Base-by-base conservation (phyloP, 2,329 filamentous ascomycete species). In the Decorospora gaudefroyi region DNA sequence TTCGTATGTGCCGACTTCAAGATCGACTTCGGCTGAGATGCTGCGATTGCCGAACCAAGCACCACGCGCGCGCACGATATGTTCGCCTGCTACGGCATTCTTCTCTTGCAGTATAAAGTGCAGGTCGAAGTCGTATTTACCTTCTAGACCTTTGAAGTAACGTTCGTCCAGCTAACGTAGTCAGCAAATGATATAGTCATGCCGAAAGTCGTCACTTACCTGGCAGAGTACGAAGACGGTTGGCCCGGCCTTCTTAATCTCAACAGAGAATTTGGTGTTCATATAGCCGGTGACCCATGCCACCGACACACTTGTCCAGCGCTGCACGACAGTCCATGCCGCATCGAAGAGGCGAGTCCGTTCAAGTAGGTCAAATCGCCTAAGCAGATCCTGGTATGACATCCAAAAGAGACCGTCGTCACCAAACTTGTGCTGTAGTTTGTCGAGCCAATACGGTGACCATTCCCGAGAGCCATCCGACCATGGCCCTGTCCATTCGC, bases 391-490 rank as follows among this genome's bases (percentile, higher is more conserved):
- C 5, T 78, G 70, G 53, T 81, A 84, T 1, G 75, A 77, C 49
- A 83, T 82, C 79, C 80, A 84, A 63, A 84, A 83, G 18, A 81
- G 48, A 5, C 87, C 87, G 57, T 91, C 87, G 53, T 89, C 85
- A 21, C 86, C 86, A 57, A 91, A 91, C 13, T 78, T 81, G 62
- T 91, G 86, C 27, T 78, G 75, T 1, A 92, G 76, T 54, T 85
- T 83, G 39, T 83, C 70, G 68, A 92, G 81, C 80, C 86, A 89
- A 53, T 90, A 85, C 0, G 86, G 76, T 1, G 86, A 92, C 89
- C 89, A 95, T 68, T 92, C 84, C 57, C 87, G 86, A 10, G 85
- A 89, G 1, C 89, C 89, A 59, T 93, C 89, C 17, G 80, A 83
- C 87, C 88, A 93, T 1, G 87, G 76, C 0, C 89, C 88, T 27